These are phyloP conservation scores for Coniella lustricola DNA, from an alignment of 2,329 filamentous ascomycete genomes.

Conservation along the genomic window DNA sequence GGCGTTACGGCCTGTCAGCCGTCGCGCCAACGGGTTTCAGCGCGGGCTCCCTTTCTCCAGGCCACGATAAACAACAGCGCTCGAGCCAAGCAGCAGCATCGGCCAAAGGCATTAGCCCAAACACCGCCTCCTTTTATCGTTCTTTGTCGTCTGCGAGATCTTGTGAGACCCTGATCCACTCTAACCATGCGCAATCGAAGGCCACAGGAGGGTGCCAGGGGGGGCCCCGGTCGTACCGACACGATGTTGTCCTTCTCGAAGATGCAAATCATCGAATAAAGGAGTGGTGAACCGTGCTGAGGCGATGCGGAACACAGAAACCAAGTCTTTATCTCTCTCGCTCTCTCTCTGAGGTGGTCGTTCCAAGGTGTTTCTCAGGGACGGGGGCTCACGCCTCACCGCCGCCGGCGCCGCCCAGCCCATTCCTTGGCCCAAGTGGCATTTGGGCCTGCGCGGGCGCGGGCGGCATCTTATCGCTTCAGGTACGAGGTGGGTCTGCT, in stretches of 20 bases:
- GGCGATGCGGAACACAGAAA: neutral
- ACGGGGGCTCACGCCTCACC: neutral
- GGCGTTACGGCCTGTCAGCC: too few relatives aligned
- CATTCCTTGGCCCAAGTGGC: neutral
- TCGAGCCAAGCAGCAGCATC: neutral
- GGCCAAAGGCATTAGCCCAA: neutral
- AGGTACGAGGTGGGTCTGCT: neutral
- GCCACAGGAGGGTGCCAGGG: slow-evolving; percentile 11
- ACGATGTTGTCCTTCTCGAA: slow-evolving; percentile 11
- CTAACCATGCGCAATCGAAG: slow-evolving; percentile 15
- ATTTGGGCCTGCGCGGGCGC: neutral
- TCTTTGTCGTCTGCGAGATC: slow-evolving; percentile 9
- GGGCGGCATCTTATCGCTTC: neutral
- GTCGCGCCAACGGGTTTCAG: too few relatives aligned
- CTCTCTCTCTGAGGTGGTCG: neutral
- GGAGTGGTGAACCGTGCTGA: slow-evolving; percentile 5
- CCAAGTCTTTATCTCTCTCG: too few relatives aligned
- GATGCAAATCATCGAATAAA: neutral
- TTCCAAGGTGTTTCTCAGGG: neutral
- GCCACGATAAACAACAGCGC: neutral
- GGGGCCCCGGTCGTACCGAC: slow-evolving; percentile 13
- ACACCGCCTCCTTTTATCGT: neutral
- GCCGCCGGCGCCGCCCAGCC: slow-evolving; percentile 2
- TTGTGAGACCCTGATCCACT: slow-evolving; percentile 14
- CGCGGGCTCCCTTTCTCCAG: too few relatives aligned